Base-by-base conservation (phyloP, 257 asterid genomes). In the Hygrophila difformis region DNA sequence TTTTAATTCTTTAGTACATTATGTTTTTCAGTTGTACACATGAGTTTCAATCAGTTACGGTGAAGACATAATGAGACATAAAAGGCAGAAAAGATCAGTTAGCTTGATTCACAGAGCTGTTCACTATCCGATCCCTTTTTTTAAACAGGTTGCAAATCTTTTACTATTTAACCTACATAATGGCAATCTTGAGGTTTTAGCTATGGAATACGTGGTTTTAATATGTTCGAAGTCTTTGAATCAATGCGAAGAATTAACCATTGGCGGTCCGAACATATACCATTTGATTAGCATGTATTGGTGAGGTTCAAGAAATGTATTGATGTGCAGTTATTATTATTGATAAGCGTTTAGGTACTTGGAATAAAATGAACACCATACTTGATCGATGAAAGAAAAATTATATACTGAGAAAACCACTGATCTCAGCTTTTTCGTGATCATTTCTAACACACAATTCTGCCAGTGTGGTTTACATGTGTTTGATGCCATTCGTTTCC, bases 1-100 rank as follows among this genome's bases (percentile, higher is more conserved):
- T 18, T 18, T 45, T 33, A 41, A 16, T 57, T 22, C 8, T 2
- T 49, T 29, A 22, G 13, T 22, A 6, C 39, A 28, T 35, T 39
- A 26, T 26, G 31, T 3, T 26, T 26, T 26, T 26, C 31, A 26
- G 3, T 16, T 23, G 20, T 38, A 20, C 5, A 1, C 8, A 23
- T 53, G 49, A 45, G 33, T 36, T 36, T 53, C 34, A 53, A 20
- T 51, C 44, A n/a, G n/a, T n/a, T n/a, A n/a, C n/a, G 53, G 13
- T 50, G 46, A 36, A 42, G 38, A 35, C 22, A 31, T 12, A 12
- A 44, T 18, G 33, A 38, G 46, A 2, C 33, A 8, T 34, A 44
- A 43, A 21, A 28, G 40, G 43, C n/a, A 10, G 56, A 17, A 29
- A 49, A 10, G 15, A 14, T 49, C 18, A 6, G 13, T 55, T 33